Evolutionary conservation across 768 basidiomycete species (phyloP), one percentile per base, ranked within the genome.

Genomic region (Tylopilus subfusipes): DNA sequence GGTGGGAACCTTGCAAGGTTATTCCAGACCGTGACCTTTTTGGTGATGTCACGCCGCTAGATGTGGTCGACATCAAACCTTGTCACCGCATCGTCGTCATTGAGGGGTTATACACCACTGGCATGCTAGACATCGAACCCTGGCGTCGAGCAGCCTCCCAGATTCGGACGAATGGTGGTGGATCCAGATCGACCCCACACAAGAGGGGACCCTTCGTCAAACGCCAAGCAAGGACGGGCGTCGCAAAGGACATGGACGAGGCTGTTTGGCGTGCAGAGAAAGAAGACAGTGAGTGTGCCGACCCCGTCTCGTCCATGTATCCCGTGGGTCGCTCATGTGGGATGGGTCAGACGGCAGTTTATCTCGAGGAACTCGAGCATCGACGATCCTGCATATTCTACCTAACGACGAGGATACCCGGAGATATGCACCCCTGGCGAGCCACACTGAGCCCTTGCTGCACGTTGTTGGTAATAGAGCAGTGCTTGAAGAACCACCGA

Each of bases 11-110:
- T n/a, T n/a, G n/a, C n/a, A n/a, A n/a, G n/a, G n/a, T n/a, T n/a
- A n/a, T n/a, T n/a, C n/a, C n/a, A n/a, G n/a, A n/a, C n/a, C n/a
- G n/a, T n/a, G n/a, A n/a, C n/a, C n/a, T n/a, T n/a, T n/a, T n/a
- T n/a, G n/a, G n/a, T n/a, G n/a, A n/a, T n/a, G n/a, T n/a, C n/a
- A 75, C 74, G 0, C 80, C 81, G n/a, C n/a, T n/a, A 4, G 76
- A 85, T 42, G 80, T 82, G 1, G 66, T 86, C 24, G 64, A 73
- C 4, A 78, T 98, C 25, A 62, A 73, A 24, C 81, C 86, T 0
- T 63, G 75, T 30, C 87, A 95, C 62, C 83, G 89, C 13, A 81
- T 98, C 50, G 78, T 97, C 40, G 68, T 98, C 55, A 81, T 98
- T 57, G 95, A 98, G n/a, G n/a, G n/a, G n/a, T n/a, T n/a, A n/a